phyloP scores from a whole-genome alignment of 1,284 basidiomycete genomes.

The Tilletia indica region DNA sequence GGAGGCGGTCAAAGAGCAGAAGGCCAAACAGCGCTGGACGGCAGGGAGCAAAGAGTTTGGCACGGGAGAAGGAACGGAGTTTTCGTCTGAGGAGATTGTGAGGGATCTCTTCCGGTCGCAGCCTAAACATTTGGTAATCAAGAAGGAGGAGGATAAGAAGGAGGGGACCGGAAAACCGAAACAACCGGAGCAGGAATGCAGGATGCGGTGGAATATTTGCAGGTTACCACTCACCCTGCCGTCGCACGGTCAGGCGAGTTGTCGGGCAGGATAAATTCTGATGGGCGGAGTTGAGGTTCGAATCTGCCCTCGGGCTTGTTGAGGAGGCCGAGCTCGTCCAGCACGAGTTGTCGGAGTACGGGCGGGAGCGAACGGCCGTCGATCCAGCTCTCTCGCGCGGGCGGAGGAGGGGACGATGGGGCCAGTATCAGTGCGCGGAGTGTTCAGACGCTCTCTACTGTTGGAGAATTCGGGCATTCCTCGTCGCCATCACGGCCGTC shows the following conservation, averaged over 20 bases:
- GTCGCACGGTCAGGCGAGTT: neutral
- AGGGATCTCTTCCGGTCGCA: constrained; percentile 2
- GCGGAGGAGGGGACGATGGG: neutral
- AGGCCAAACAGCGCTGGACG: neutral
- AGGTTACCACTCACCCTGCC: neutral
- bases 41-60: neutral
- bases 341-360: neutral
- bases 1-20: constrained; percentile 5
- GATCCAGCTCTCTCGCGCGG: neutral
- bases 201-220: neutral
- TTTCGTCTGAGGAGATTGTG: constrained; percentile 12
- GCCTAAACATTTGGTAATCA: neutral
- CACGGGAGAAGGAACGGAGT: constrained; percentile 2
- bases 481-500: too few relatives aligned
- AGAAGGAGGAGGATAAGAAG: neutral
- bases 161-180: neutral
- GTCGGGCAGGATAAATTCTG: neutral
- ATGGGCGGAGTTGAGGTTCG: neutral
- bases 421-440: neutral
- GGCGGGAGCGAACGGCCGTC: constrained; percentile 3
- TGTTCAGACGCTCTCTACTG: too few relatives aligned
- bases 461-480: too few relatives aligned
- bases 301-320: neutral
- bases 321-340: neutral
- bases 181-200: too few relatives aligned